phyloP scores from a whole-genome alignment of 78 protist species.

The Protostelium mycophagum region DNA sequence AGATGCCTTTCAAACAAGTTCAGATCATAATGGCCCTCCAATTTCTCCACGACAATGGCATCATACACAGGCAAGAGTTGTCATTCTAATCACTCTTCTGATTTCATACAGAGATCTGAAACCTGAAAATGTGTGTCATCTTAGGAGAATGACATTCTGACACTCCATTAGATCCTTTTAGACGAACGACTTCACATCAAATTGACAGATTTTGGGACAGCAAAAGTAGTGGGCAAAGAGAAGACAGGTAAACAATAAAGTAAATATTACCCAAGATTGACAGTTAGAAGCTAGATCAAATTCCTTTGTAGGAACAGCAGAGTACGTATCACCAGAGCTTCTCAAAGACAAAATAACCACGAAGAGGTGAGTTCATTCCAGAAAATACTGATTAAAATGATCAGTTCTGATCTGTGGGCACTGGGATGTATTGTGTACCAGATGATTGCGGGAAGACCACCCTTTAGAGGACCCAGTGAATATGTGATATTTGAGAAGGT shows the following conservation, averaged over 20 bases:
- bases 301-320: slow-evolving; percentile 74
- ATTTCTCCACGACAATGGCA: slow-evolving; percentile 39
- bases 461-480: slow-evolving; percentile 66
- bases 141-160: no score
- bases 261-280: slow-evolving; percentile 3
- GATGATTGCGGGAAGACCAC: slow-evolving; percentile 70
- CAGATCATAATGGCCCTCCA: slow-evolving; percentile 64
- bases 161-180: slow-evolving; percentile 23
- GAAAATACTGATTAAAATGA: not conserved
- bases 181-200: slow-evolving; percentile 68
- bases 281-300: slow-evolving; percentile 19
- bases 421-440: slow-evolving; percentile 91
- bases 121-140: no score
- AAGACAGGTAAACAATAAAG: slow-evolving; percentile 2
- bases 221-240: slow-evolving; percentile 22
- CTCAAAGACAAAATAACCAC: slow-evolving; percentile 57
- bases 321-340: slow-evolving; percentile 90
- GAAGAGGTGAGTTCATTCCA: slow-evolving; percentile 16
- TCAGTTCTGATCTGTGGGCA: slow-evolving; percentile 84
- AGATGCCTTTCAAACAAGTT: not conserved
- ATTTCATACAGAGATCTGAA: no score
- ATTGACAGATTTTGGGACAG: slow-evolving; percentile 71
- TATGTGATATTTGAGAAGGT: slow-evolving; percentile 77
- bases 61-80: slow-evolving; percentile 73
- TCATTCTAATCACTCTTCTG: no score